A percentile compares a stretch with the other conserved stretches of the same genome.
These are phyloP conservation scores for Ceriops tagal DNA, from an alignment of 345 rosid species.

Conservation along the genomic window DNA sequence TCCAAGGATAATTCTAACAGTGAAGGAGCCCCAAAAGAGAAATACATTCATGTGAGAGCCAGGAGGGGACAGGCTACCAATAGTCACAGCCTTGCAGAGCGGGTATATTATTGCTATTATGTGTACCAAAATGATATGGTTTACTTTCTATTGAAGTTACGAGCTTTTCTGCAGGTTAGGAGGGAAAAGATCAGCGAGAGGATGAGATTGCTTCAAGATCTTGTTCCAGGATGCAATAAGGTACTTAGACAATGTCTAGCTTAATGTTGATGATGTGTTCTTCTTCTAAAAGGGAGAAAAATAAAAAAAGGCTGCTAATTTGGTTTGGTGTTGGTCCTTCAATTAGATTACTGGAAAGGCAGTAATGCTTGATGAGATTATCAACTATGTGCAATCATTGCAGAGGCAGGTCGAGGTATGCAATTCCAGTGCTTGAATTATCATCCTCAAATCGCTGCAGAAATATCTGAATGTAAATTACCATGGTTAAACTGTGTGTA, in stretches of 20 bases:
- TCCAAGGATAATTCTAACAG: conserved; percentile 58
- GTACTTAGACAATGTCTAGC: conserved; percentile 30
- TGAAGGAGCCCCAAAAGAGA: conserved; percentile 68
- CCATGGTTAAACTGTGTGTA: no score
- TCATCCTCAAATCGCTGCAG: background rate
- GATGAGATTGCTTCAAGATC: conserved; percentile 95
- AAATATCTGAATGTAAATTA: background rate
- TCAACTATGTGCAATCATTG: conserved; percentile 94
- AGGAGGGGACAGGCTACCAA: conserved; percentile 97
- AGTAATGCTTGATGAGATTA: conserved; percentile 98
- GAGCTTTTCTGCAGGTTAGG: conserved; percentile 58
- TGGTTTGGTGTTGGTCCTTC: conserved; percentile 17
- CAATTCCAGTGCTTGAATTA: background rate
- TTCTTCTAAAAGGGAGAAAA: background rate
- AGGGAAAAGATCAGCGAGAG: conserved; percentile 96
- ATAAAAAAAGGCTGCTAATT: conserved; percentile 7
- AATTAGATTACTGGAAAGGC: conserved; percentile 95
- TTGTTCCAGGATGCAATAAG: conserved; percentile 98
- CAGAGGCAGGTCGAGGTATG: conserved; percentile 98
- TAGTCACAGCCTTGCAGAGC: conserved; percentile 96
- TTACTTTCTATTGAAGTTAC: conserved; percentile 16
- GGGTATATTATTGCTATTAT: conserved; percentile 47
- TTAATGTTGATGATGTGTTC: background rate
- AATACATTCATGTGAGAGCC: conserved; percentile 90
- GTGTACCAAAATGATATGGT: background rate